phyloP scores from a whole-genome alignment of 331 rosid genomes.

The Quercus lobata region DNA sequence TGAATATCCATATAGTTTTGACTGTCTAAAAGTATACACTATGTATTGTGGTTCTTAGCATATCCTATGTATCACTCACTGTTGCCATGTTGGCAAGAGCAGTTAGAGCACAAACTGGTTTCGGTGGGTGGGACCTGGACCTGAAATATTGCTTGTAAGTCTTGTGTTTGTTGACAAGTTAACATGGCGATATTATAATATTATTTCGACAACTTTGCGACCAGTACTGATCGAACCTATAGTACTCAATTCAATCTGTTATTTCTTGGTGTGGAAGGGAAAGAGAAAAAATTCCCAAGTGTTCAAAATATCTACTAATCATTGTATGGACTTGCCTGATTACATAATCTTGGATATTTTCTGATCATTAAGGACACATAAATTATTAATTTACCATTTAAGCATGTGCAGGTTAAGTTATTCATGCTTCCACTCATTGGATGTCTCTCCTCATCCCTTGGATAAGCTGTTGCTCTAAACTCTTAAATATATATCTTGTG shows the following conservation, averaged over 20 bases:
- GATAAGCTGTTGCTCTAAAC: too few relatives aligned
- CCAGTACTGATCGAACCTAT: not conserved
- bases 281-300: not conserved
- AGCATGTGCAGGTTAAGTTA: too few relatives aligned
- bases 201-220: too few relatives aligned
- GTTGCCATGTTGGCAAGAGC: not conserved
- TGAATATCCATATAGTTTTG: not conserved
- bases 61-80: not conserved
- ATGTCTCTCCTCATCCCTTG: too few relatives aligned
- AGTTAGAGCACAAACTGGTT: not conserved
- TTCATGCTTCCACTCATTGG: too few relatives aligned
- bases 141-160: not conserved
- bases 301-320: not conserved
- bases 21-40: not conserved
- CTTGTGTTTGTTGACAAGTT: not conserved
- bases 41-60: not conserved
- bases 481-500: too few relatives aligned
- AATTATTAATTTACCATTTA: too few relatives aligned
- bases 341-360: too few relatives aligned
- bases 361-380: too few relatives aligned
- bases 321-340: not conserved
- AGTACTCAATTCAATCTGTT: not conserved
- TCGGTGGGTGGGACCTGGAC: not conserved
- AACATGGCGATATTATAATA: not conserved
- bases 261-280: not conserved